Conservation (phyloP, 2,329 filamentous ascomycete species). For the Pseudopyrenochaeta lycopersici region DNA sequence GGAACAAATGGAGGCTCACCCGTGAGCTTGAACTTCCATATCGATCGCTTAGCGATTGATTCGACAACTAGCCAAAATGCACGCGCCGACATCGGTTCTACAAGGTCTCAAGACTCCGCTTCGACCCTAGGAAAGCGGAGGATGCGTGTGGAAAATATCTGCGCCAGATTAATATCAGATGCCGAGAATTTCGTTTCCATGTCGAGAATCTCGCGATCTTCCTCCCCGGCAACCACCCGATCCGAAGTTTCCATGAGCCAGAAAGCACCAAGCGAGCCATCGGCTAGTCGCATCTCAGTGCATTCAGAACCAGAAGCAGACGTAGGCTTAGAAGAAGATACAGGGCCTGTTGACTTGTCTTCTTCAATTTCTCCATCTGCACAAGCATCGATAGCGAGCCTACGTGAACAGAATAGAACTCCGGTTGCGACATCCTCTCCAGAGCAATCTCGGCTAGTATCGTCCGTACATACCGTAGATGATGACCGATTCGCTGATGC, state of each 20-base stretch:
- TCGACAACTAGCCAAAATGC: conserved; percentile 58
- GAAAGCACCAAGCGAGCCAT: conserved; percentile 24
- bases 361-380: conserved; percentile 2
- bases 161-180: conserved; percentile 72
- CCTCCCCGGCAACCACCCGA: conserved; percentile 64
- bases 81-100: conserved; percentile 30
- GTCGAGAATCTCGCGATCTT: conserved; percentile 65
- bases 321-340: not conserved
- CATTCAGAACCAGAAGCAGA: conserved; percentile 6
- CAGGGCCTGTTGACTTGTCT: conserved; percentile 1
- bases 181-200: conserved; percentile 71
- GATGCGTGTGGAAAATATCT: conserved; percentile 69
- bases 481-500: conserved; percentile 55
- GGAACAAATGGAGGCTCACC: conserved; percentile 57
- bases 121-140: conserved; percentile 72
- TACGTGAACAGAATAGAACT: not conserved
- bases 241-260: conserved; percentile 48
- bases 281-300: conserved; percentile 18
- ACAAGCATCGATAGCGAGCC: conserved; percentile 6
- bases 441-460: conserved; percentile 19
- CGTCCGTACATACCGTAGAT: conserved; percentile 46
- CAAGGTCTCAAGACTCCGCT: conserved; percentile 12
- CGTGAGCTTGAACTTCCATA: conserved; percentile 70
- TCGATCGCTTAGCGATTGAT: conserved; percentile 73
- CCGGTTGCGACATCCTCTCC: conserved; percentile 8